Evolutionary conservation across 106 monocot species (phyloP).

Genomic region (Triglochin maritima): DNA sequence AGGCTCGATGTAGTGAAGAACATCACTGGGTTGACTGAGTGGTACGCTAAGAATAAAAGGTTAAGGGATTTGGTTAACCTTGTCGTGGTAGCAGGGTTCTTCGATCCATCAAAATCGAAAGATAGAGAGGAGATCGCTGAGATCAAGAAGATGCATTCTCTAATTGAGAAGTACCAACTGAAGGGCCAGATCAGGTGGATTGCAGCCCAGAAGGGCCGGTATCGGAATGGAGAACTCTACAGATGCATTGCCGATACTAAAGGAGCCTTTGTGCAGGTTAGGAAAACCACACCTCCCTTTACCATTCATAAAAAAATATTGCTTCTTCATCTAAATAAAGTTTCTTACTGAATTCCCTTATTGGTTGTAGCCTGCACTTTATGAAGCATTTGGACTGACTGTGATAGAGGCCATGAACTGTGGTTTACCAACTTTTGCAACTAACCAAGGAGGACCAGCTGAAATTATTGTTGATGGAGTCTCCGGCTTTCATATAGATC

Average conservation of each 20-base stretch:
- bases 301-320: background rate
- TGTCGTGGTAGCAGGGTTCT: constrained; percentile 78
- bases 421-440: constrained; percentile 84
- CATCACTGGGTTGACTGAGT: constrained; percentile 78
- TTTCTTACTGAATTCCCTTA: background rate
- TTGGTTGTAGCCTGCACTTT: constrained; percentile 64
- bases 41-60: constrained; percentile 81
- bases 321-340: background rate
- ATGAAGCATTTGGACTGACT: constrained; percentile 93
- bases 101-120: constrained; percentile 76
- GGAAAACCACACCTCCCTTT: background rate
- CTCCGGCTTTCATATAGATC: constrained; percentile 83
- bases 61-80: constrained; percentile 83
- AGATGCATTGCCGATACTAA: constrained; percentile 87
- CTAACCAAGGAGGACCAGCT: constrained; percentile 90
- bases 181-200: constrained; percentile 94
- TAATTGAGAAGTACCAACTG: constrained; percentile 69
- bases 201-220: constrained; percentile 68
- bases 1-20: constrained; percentile 96
- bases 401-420: constrained; percentile 99
- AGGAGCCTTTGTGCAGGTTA: constrained; percentile 86
- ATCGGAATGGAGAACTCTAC: constrained; percentile 81
- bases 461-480: constrained; percentile 90
- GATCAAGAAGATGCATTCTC: constrained; percentile 84
- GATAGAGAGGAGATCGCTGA: constrained; percentile 89